Base-by-base conservation (phyloP, 345 rosid species). In the Sapria himalayana region DNA sequence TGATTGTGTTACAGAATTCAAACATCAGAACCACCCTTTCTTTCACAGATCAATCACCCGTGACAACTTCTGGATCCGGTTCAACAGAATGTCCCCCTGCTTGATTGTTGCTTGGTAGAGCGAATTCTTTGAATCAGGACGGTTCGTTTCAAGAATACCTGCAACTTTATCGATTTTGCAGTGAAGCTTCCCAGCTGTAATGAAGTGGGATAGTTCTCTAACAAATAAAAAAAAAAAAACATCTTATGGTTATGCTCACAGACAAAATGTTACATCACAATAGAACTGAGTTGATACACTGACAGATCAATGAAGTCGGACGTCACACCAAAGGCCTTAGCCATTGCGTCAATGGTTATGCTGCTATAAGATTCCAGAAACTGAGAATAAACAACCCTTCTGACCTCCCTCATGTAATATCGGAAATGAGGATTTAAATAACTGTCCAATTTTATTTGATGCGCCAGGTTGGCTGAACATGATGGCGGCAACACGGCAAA, bases 151-250 rank as follows among this genome's bases (percentile, higher is more conserved):
- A 12, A 91, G 77, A 51, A 91, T 95, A 47, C 95, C 99, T 11
- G 89, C 93, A 54, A 84, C 99, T 62, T 91, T 91, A 56, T 91
- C 99, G 45, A 91, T 91, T 81, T 75, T 91, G 81, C 99, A 91
- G 50, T 91, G 93, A 46, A 91, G 96, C 61, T 91, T 91, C 46
- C 99, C 95, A 3, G 92, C 95, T 3, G 99, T 92, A 34, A 91
- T 91, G 40, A 84, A 91, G 2, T 79, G 74, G 5, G 93, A 84
- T n/a, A 91, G 72, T 62, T 91, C 99, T 77, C 98, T 89, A 72
- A 15, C 39, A 58, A 46, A 58, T 33, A 18, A 33, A 24, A 15
- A 3, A 18, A n/a, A n/a, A 15, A 14, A 13, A 4, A 23, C 46
- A 15, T 41, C 7, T 33, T 21, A 22, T 16, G 13, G 25, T 14